Base-by-base conservation (phyloP, 2,329 filamentous ascomycete genomes). In the Parastagonospora nodorum region DNA sequence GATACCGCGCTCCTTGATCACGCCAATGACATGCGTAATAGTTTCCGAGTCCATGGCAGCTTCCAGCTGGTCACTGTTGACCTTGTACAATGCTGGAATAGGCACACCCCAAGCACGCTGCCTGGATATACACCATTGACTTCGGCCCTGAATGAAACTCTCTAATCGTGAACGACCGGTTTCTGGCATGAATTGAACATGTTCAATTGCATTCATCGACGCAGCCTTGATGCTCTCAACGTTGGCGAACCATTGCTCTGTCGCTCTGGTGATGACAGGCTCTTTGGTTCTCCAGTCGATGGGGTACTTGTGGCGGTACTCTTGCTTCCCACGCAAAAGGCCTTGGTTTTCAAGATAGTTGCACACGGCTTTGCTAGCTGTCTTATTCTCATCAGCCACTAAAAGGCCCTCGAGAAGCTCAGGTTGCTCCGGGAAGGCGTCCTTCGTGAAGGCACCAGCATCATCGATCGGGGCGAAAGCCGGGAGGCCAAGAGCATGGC, bases 211-310 rank as follows among this genome's bases (percentile, higher is more conserved):
- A 12, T 80, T 73, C 19, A 96, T 76, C 0, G 92, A 90, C 29
- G 84, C 80, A 1, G 84, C 78, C 63, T 95, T 95, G 73, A 97
- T 93, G 43, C 82, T 84, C 11, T 82, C 90, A 2, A 97, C 90
- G 72, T 97, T 90, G 9, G 94, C 92, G 69, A 99, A 99, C 94
- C 94, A 99, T 75, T 99, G 94, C 32, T 92, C 90, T 0, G 95
- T 99, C 3, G 94, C 93, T 58, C 94, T 81, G 30, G 95, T 85
- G 52, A 99, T 91, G 42, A 99, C 87, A 1, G 94, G 94, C 60
- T 89, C 82, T 74, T 97, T 99, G 0, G 93, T 96, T 46, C 94
- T 84, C 94, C 94, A 99, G 75, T 99, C 94, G 62, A 97, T 96
- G 0, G 94, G 94, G 70, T 97, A 97, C 73, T 96, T 97, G 79